Evolutionary conservation across 2,329 filamentous ascomycete species (phyloP), one percentile per base, ranked within the genome.

Genomic region (Fusarium musae): DNA sequence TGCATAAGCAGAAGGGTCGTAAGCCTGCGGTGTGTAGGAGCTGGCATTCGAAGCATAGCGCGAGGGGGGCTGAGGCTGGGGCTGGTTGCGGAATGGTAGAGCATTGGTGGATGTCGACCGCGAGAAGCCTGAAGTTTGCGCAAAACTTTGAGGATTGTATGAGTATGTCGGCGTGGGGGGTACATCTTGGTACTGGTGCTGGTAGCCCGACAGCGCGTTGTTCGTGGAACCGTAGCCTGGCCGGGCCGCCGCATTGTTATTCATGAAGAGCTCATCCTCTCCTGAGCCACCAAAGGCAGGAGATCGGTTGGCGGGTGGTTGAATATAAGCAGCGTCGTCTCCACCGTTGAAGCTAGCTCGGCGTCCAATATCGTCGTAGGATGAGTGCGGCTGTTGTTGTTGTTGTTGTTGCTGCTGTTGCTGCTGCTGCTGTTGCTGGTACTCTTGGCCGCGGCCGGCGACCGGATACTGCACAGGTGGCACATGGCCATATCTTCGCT

Each of bases 271-370:
- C 82, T 93, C 92, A 75, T 92, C 90, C 17, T 87, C 83, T 70
- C 78, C 74, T 13, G 69, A 49, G 19, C 67, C 60, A 67, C 72
- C 71, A 53, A 76, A 79, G 53, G 66, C 67, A 37, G 78, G 68
- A 34, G 72, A 68, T 60, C 72, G 74, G 23, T 72, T 72, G 44
- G 80, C 72, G 59, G 80, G 77, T 58, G 79, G 79, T 40, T 76
- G 79, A 75, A 88, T 86, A 75, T 90, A 89, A 54, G 84, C 83
- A 53, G 86, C 85, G 80, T 96, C 93, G 80, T 96, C 93, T 73
- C 92, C 93, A 74, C 87, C 90, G 80, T 94, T 91, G 84, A 93
- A 95, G 84, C 92, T 96, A 54, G 89, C 88, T 73, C 90, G 88
- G 74, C 93, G 87, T 47, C 79, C 71, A 50, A 72, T 39, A 37